Evolutionary conservation across 495 filamentous ascomycete species (phyloP).

Genomic region (Neurospora sp.): DNA sequence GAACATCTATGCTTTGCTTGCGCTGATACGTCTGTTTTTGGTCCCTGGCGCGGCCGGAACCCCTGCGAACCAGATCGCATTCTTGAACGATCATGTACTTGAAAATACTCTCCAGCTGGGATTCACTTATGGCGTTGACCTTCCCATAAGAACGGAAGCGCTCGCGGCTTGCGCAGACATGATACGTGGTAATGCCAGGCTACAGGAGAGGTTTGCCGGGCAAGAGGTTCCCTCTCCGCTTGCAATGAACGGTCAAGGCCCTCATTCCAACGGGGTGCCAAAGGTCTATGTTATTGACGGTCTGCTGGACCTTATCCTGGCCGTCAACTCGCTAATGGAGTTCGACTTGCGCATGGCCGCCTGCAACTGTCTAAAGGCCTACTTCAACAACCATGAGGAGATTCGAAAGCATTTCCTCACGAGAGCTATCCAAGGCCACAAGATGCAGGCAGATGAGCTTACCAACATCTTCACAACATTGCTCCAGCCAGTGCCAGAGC

Average conservation of each 20-base stretch:
- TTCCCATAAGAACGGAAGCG: constrained; percentile 76
- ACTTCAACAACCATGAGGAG: constrained; percentile 67
- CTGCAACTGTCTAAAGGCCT: constrained; percentile 84
- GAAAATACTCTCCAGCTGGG: constrained; percentile 73
- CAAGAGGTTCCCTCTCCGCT: constrained; percentile 56
- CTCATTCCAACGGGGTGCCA: constrained; percentile 36
- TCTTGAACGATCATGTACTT: constrained; percentile 65
- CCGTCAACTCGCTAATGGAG: constrained; percentile 49
- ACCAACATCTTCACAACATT: constrained; percentile 87
- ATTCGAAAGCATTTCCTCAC: constrained; percentile 78
- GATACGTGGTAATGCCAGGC: constrained; percentile 65
- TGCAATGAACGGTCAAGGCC: constrained; percentile 28
- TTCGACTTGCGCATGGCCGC: constrained; percentile 78
- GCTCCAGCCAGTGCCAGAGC: constrained; percentile 48
- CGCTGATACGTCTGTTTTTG: constrained; percentile 77
- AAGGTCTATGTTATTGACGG: constrained; percentile 88
- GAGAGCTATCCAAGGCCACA: constrained; percentile 81
- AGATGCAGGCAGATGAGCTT: constrained; percentile 65
- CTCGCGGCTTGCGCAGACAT: constrained; percentile 78
- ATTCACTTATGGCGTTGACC: constrained; percentile 64
- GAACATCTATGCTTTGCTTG: constrained; percentile 83
- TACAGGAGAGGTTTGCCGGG: constrained; percentile 85
- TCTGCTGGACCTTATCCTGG: constrained; percentile 77
- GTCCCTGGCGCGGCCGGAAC: constrained; percentile 70
- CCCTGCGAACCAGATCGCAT: constrained; percentile 72